Evolutionary conservation across 2,329 filamentous ascomycete species (phyloP), one percentile per base, ranked within the genome.

Genomic region (Lasiodiplodia sp.): DNA sequence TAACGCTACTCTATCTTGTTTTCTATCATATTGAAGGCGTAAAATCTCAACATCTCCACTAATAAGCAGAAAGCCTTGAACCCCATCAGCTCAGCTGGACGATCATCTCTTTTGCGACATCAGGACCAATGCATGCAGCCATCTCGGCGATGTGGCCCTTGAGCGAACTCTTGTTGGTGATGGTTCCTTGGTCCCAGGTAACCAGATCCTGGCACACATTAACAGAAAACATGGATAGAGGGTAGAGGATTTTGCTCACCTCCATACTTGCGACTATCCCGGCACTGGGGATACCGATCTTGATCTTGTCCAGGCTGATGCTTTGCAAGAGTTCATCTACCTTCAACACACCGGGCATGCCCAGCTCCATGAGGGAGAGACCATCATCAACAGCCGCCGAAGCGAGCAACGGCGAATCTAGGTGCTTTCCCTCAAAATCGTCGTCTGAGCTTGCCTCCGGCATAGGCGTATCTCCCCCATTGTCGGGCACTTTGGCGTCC

Each of bases 91-190:
- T 51, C 53, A 68, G 34, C 23, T 68, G 60, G 51, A 93, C 78
- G 52, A 89, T 87, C 21, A 92, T 80, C 64, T 84, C 80, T 23
- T 78, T 79, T 55, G 88, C 82, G 60, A 90, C 76, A 53, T 90
- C 87, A 1, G 85, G 82, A 0, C 92, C 92, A 55, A 93, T 78
- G 12, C 87, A 87, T 3, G 91, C 90, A 3, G 89, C 86, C 63
- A 93, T 76, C 71, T 93, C 90, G 1, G 88, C 90, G 69, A 94
- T 84, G 44, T 85, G 83, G 0, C 87, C 85, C 75, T 90, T 92
- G 40, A 92, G 77, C 1, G 83, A 84, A 5, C 79, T 78, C 21
- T 81, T 77, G 60, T 89, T 82, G 14, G 79, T 76, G 2, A 91
- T 78, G 40, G 81, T 79, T 57, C 86, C 83, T 1, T 80, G 75